Evolutionary conservation across 1,284 basidiomycete genomes (phyloP), one percentile per base, ranked within the genome.

Genomic region (Butyriboletus appendiculatus): DNA sequence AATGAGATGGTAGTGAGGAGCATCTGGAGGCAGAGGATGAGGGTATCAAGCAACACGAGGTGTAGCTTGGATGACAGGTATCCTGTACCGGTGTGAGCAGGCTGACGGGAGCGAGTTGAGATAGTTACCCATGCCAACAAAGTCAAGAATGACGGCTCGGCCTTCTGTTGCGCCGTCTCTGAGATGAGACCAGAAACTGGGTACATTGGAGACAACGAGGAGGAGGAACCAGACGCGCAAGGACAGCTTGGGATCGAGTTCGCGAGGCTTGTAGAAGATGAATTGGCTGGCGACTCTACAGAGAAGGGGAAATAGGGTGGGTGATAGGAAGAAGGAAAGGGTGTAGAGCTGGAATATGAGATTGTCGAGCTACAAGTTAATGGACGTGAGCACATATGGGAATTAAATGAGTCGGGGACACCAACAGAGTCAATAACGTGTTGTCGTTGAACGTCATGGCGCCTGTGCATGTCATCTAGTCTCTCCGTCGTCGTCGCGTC

Each of bases 371-470:
- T 91, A 65, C 30, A 12, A 9, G 44, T 45, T 32, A 28, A 47
- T 26, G 38, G 33, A 39, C 7, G 46, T 69, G 53, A 70, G 65
- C 32, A 55, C 32, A 55, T 34, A 41, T 37, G 15, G 16, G 20
- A 52, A 45, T 18, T 30, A 30, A 40, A 50, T 34, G 44, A 50
- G 30, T 22, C 24, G 38, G 30, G 26, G 22, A 48, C 48, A 79
- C 86, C 64, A 66, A 88, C 88, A 38, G 88, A 85, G 65, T 80
- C 75, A 63, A 91, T 79, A 72, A 90, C 79, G 71, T 91, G 89
- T 71, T 85, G 81, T 63, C 88, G 79, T 71, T 90, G 88, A 62
- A 79, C 84, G 84, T 88, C 75, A 73, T 82, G 78, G 64, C 81
- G 85, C 70, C 75, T 85, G 76, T 74, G 81, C 86, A 88, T 88